Conservation (phyloP, 192 early-diverging fungal genomes). For the Coemansia sp. region DNA sequence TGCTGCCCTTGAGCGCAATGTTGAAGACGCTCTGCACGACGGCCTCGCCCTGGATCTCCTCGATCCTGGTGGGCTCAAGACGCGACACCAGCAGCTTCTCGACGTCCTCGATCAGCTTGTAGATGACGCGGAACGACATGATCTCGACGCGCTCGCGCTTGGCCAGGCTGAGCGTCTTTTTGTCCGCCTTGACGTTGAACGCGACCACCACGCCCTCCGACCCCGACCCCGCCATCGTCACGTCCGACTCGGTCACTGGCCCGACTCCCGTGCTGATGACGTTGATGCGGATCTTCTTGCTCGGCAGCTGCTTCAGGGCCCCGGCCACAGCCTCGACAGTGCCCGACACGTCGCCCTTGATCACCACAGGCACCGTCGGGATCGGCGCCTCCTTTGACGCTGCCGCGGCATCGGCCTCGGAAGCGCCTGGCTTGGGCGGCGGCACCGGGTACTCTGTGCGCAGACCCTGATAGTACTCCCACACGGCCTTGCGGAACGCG, state of each 20-base stretch:
- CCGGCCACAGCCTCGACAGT: conserved; percentile 84
- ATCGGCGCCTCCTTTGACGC: not conserved
- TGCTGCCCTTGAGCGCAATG: conserved; percentile 73
- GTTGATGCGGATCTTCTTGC: conserved; percentile 67
- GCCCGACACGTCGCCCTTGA: conserved; percentile 84
- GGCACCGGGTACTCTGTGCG: conserved; percentile 53
- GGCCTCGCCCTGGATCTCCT: conserved; percentile 85
- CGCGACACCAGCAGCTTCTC: conserved; percentile 70
- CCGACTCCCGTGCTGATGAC: conserved; percentile 83
- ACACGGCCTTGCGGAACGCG: conserved; percentile 58
- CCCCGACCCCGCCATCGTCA: conserved; percentile 63
- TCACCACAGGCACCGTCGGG: conserved; percentile 30
- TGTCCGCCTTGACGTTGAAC: conserved; percentile 87
- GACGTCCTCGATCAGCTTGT: conserved; percentile 88
- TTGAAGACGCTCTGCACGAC: conserved; percentile 79
- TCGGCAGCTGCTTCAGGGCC: conserved; percentile 71
- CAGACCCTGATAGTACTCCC: conserved; percentile 65
- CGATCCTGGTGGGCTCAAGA: conserved; percentile 73
- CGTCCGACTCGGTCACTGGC: conserved; percentile 79
- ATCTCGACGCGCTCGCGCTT: conserved; percentile 62
- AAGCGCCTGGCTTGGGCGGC: not conserved
- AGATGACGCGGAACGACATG: conserved; percentile 78
- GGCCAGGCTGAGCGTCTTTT: conserved; percentile 62
- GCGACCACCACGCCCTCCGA: conserved; percentile 67
- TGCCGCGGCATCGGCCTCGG: not conserved